These are phyloP conservation scores for Castanea crenata DNA, from an alignment of 306 rosid species.

Conservation along the genomic window DNA sequence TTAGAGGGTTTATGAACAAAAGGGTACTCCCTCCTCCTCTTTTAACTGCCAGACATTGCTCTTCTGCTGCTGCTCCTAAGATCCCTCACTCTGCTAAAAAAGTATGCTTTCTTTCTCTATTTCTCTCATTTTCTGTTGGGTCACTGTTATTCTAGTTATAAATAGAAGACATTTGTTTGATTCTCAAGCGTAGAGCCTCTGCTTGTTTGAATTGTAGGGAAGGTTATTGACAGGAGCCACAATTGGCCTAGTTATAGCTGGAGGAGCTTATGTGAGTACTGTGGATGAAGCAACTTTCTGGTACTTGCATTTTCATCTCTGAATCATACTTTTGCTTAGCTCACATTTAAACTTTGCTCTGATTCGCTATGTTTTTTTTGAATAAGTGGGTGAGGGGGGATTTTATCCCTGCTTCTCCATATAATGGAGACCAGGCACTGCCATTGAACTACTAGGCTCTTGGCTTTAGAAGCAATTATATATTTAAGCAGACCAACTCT, in stretches of 20 bases:
- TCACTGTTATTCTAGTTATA: neutral
- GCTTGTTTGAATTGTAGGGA: slow-evolving; percentile 57
- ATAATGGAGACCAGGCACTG: too few species aligned
- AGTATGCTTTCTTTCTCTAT: slow-evolving; percentile 40
- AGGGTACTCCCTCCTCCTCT: slow-evolving; percentile 32
- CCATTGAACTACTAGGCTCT: too few species aligned
- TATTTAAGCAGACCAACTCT: neutral
- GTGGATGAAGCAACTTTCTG: slow-evolving; percentile 99
- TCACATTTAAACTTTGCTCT: slow-evolving; percentile 17
- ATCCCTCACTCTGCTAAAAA: slow-evolving; percentile 74
- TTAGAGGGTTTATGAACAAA: slow-evolving; percentile 39
- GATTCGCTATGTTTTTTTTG: neutral
- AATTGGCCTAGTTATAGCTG: slow-evolving; percentile 78
- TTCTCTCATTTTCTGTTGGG: neutral
- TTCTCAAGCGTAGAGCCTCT: slow-evolving; percentile 10
- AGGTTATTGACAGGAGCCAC: slow-evolving; percentile 80
- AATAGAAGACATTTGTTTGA: slow-evolving; percentile 5
- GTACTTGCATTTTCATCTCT: slow-evolving; percentile 54
- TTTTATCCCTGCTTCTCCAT: too few species aligned
- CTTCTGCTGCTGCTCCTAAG: slow-evolving; percentile 61
- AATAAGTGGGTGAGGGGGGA: too few species aligned
- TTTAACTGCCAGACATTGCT: slow-evolving; percentile 40
- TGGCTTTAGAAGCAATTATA: neutral
- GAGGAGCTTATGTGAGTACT: slow-evolving; percentile 99
- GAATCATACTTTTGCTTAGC: slow-evolving; percentile 16